phyloP scores from a whole-genome alignment of 2,329 filamentous ascomycete genomes.

The Colletotrichum lindemuthianum region DNA sequence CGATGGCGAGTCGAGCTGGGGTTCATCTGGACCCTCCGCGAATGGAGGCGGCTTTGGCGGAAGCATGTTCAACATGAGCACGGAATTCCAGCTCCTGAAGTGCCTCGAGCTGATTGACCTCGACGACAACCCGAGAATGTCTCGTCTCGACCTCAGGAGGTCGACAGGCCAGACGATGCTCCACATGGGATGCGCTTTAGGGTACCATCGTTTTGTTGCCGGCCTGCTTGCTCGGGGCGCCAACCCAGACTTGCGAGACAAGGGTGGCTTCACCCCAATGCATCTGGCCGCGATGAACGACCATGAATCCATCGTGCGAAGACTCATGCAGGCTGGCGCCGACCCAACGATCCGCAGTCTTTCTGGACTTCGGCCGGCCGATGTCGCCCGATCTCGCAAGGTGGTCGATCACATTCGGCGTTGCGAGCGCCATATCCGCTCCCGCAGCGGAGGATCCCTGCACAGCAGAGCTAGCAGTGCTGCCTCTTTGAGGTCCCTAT shows the following conservation, averaged over 20 bases:
- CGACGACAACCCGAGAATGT: constrained; percentile 75
- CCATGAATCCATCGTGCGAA: constrained; percentile 78
- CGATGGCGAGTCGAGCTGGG: constrained; percentile 59
- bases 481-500: constrained; percentile 73
- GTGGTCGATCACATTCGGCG: constrained; percentile 72
- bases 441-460: constrained; percentile 70
- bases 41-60: constrained; percentile 52
- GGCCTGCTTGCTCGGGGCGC: constrained; percentile 82
- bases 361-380: constrained; percentile 75
- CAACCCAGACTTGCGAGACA: constrained; percentile 78
- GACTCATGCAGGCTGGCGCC: constrained; percentile 77
- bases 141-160: constrained; percentile 72
- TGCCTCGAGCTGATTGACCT: constrained; percentile 83
- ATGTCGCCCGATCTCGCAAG: constrained; percentile 73
- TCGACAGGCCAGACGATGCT: constrained; percentile 82
- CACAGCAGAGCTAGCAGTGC: constrained; percentile 73
- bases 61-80: constrained; percentile 55
- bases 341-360: constrained; percentile 76
- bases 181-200: constrained; percentile 80
- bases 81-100: constrained; percentile 74
- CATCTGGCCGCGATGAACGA: constrained; percentile 83
- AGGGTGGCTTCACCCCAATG: constrained; percentile 82
- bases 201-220: constrained; percentile 79
- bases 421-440: constrained; percentile 70
- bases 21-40: constrained; percentile 47